Conservation (phyloP, 2,329 filamentous ascomycete genomes). For the Teratosphaeria epicoccoides region DNA sequence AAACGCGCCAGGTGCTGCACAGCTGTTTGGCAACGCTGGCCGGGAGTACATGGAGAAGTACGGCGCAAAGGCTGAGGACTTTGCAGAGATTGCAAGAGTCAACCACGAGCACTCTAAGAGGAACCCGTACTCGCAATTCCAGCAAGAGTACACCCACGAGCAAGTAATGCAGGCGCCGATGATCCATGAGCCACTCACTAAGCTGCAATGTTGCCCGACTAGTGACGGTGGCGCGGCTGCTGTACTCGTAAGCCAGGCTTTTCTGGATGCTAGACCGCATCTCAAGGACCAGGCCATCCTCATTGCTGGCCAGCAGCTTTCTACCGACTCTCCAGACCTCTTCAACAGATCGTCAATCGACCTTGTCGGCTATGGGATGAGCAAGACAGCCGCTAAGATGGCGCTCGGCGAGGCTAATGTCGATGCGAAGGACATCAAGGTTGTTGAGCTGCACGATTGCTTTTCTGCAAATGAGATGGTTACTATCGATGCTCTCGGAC, state of each 20-base stretch:
- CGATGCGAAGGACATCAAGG: conserved; percentile 57
- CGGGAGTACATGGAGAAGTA: conserved; percentile 90
- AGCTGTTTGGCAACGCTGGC: conserved; percentile 93
- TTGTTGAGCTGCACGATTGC: conserved; percentile 93
- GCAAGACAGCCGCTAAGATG: conserved; percentile 53
- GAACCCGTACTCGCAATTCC: conserved; percentile 98
- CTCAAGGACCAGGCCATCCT: conserved; percentile 73
- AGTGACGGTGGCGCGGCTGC: conserved; percentile 86
- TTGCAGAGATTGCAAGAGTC: conserved; percentile 85
- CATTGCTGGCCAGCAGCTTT: conserved; percentile 76
- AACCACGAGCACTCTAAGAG: conserved; percentile 86
- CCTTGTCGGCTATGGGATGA: conserved; percentile 83
- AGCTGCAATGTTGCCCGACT: conserved; percentile 97
- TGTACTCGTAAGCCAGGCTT: conserved; percentile 77
- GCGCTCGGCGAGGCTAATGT: conserved; percentile 67
- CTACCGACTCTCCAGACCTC: conserved; percentile 70
- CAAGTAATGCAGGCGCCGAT: conserved; percentile 65
- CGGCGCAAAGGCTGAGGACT: conserved; percentile 73
- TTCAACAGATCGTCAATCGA: conserved; percentile 78
- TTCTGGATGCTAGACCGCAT: conserved; percentile 75
- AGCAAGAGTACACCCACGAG: conserved; percentile 77
- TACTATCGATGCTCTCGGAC: conserved; percentile 73
- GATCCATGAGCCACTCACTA: conserved; percentile 81
- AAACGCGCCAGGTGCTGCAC: conserved; percentile 74
- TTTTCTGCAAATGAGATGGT: conserved; percentile 95